A percentile compares a stretch with the other conserved stretches of the same genome.
Evolutionary conservation across 2,329 filamentous ascomycete genomes (phyloP).

Genomic region (Trichoderma afroharzianum): DNA sequence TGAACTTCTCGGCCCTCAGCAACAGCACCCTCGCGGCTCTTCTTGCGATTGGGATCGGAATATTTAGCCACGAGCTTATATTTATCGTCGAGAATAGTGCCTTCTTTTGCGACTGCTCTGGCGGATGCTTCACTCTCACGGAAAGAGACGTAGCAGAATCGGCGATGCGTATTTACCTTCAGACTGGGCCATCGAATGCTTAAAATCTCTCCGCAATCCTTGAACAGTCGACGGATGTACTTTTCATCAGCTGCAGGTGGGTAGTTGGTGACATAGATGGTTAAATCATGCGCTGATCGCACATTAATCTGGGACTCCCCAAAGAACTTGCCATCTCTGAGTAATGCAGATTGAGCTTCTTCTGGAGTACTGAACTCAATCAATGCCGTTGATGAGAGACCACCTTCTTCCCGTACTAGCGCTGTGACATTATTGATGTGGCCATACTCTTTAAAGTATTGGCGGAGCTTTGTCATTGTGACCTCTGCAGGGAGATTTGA

Average conservation of each 20-base stretch:
- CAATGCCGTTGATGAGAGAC: slow-evolving; percentile 64
- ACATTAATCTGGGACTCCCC: slow-evolving; percentile 71
- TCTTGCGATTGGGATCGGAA: slow-evolving; percentile 76
- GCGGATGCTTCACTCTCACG: slow-evolving; percentile 63
- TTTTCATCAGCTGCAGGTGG: slow-evolving; percentile 70
- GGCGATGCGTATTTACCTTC: slow-evolving; percentile 80
- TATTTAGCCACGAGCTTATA: slow-evolving; percentile 73
- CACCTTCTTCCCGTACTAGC: slow-evolving; percentile 54
- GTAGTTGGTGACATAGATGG: slow-evolving; percentile 88
- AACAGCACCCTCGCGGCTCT: slow-evolving; percentile 72
- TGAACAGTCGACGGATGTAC: slow-evolving; percentile 66
- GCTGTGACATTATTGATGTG: slow-evolving; percentile 75
- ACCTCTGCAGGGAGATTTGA: slow-evolving; percentile 69
- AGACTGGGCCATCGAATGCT: slow-evolving; percentile 87
- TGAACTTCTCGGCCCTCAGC: slow-evolving; percentile 88
- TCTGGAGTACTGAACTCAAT: slow-evolving; percentile 82
- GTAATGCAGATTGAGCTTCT: slow-evolving; percentile 76
- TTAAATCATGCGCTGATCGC: slow-evolving; percentile 70
- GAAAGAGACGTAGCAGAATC: slow-evolving; percentile 97
- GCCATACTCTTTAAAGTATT: slow-evolving; percentile 91
- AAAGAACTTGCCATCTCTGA: slow-evolving; percentile 77
- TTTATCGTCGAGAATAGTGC: slow-evolving; percentile 62
- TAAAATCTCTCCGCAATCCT: slow-evolving; percentile 74
- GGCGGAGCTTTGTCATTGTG: slow-evolving; percentile 69
- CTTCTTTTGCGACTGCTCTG: slow-evolving; percentile 69